Base-by-base conservation (phyloP, 129 eudicot genomes). In the Glebionis coronaria region DNA sequence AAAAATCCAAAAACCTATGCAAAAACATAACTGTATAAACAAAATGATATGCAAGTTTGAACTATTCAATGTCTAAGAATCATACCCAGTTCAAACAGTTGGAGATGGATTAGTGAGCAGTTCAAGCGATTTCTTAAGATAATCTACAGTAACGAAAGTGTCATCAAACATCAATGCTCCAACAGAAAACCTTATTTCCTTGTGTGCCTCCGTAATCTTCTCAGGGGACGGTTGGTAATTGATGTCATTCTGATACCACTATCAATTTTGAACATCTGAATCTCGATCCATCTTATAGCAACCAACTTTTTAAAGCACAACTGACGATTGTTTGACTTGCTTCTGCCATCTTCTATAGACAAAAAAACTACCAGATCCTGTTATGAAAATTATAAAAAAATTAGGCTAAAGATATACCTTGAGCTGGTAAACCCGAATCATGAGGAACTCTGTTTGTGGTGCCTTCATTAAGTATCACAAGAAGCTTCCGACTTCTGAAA, bases 81-180 rank as follows among this genome's bases (percentile, higher is more conserved):
- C 53, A n/a, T 3, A 10, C 46, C 21, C 27, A 28, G 76, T 61
- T 85, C 78, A 92, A 68, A 74, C 84, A 78, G 79, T 79, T 71
- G 91, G 84, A 23, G 2, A 23, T 42, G 87, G 96, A 53, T 73
- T 85, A 3, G 96, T 92, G 77, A 92, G 84, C 65, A 85, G 75
- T 56, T 92, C 98, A 16, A 88, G 96, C 13, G 98, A 84, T 56
- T 88, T 92, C 69, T 76, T 88, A 44, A 92, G 95, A 78, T 75
- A 77, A 51, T 92, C 98, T 21, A 92, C 91, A 3, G 96, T 96
- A 71, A 80, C 78, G 13, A 81, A 76, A 31, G 88, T 95, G 54
- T 85, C 98, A 76, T 92, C 95, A 79, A 92, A 92, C 29, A 96
- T 96, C 76, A 92, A 77, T 3, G 95, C 94, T 45, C 95, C 96